Percentiles rank a stretch among this genome's conserved stretches.
These are phyloP conservation scores for Vanrija pseudolonga DNA, from an alignment of 1,284 basidiomycete species.

Conservation along the genomic window DNA sequence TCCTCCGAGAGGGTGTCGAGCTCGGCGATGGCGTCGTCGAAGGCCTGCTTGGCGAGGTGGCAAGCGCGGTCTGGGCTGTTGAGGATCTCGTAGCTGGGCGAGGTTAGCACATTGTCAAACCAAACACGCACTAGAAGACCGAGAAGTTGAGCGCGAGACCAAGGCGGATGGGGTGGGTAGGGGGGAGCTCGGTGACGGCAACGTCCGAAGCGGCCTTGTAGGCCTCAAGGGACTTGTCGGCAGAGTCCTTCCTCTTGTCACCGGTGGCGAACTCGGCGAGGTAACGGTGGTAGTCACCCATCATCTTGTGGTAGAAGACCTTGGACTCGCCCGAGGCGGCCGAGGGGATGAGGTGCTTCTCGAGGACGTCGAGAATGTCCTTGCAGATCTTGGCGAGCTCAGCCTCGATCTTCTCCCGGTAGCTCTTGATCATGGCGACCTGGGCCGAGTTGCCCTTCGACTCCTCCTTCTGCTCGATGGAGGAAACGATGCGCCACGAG, in stretches of 20 bases:
- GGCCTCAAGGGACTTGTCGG: conserved; percentile 97
- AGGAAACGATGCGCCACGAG: conserved; percentile 98
- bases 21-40: conserved; percentile 99
- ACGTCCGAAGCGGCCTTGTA: conserved; percentile 99
- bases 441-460: conserved; percentile 98
- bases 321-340: conserved; percentile 98
- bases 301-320: conserved; percentile 99
- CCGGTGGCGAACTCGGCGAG: conserved; percentile 99
- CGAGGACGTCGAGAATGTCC: conserved; percentile 97
- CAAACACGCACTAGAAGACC: conserved; percentile 72
- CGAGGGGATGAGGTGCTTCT: conserved; percentile 98
- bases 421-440: conserved; percentile 97
- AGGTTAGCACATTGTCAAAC: background rate
- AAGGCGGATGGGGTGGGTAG: conserved; percentile 98
- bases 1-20: conserved; percentile 99
- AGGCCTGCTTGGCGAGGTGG: conserved; percentile 99
- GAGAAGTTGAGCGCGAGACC: conserved; percentile 99
- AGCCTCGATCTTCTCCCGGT: conserved; percentile 96
- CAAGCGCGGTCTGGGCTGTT: conserved; percentile 97
- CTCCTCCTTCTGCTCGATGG: conserved; percentile 99
- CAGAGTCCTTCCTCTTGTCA: conserved; percentile 96
- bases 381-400: conserved; percentile 99
- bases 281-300: conserved; percentile 99
- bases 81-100: conserved; percentile 87
- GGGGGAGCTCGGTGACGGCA: conserved; percentile 94